Base-by-base conservation (phyloP, 768 basidiomycete genomes). In the Cyclocybe cylindracea region DNA sequence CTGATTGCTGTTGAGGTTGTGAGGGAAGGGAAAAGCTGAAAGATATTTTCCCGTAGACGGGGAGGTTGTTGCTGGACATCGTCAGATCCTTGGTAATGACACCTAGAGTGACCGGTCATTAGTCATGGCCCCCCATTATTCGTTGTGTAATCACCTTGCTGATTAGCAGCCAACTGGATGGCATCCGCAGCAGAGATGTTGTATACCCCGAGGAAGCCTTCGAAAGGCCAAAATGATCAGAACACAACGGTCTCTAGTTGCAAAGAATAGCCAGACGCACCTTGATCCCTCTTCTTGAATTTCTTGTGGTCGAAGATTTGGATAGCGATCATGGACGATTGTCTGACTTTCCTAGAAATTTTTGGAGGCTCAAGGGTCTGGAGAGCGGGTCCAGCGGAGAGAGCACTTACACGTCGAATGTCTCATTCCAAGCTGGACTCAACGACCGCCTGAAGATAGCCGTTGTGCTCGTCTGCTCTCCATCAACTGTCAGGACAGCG, bases 221-320 rank as follows among this genome's bases (percentile, higher is more conserved):
- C n/a, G 45, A 35, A 49, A 24, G 24, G 16, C n/a, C 10, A 53
- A 54, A 32, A 37, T 33, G 47, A 44, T 44, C 19, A 40, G 24
- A 10, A 39, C 24, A 32, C 8, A 38, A 7, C 14, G 36, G 16
- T 11, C 16, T 46, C 47, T 39, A 36, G 39, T 16, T 14, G 39
- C 38, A 31, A 69, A 51, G 71, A 68, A 71, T 56, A 44, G 66
- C 69, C 50, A 39, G 39, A 59, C 62, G 56, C 34, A 73, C 79
- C 92, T 75, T 94, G 93, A 66, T 94, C 93, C 60, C 86, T 83
- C 67, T 85, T 85, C 73, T 81, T 92, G 73, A 91, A 94, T 69
- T 90, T 92, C 64, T 84, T 81, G 69, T 92, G 86, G 76, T 96
- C 94, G 64, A 94, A 94, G 53, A 96, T 83, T 72, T 95, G 91